Evolutionary conservation across 78 protist species (phyloP).

Genomic region (Dictyostelium discoideum): DNA sequence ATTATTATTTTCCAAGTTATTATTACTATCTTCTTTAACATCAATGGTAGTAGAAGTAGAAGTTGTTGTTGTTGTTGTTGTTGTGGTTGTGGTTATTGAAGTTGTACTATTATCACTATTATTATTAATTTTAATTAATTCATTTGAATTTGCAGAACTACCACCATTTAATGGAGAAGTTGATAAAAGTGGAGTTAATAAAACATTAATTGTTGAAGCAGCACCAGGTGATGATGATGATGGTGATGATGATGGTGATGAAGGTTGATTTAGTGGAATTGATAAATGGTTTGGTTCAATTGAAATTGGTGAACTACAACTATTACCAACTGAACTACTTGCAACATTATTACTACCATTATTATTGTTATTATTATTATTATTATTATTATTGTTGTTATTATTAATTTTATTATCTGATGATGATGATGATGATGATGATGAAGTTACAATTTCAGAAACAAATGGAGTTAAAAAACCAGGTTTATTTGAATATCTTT

Average conservation of each 20-base stretch:
- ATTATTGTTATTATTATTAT: neutral
- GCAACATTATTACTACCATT: neutral
- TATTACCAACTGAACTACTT: neutral
- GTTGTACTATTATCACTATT: neutral
- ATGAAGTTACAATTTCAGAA: neutral
- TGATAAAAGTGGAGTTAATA: neutral
- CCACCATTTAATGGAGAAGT: neutral
- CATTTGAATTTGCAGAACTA: neutral
- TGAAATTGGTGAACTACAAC: neutral
- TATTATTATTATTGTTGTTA: neutral
- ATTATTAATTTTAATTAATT: neutral
- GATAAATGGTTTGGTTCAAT: neutral
- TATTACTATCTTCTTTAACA: neutral
- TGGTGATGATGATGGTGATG: conserved; percentile 6
- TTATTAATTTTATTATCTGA: neutral
- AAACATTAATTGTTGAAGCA: neutral
- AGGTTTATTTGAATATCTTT: conserved; percentile 16
- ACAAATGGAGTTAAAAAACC: neutral
- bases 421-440: neutral
- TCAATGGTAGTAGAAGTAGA: neutral
- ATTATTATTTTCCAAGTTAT: neutral
- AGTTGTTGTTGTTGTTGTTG: neutral
- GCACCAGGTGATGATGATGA: neutral
- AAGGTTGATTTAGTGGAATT: neutral
- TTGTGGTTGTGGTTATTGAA: neutral